Evolutionary conservation across 2,329 filamentous ascomycete genomes (phyloP).

Genomic region (Aspergillus latus): DNA sequence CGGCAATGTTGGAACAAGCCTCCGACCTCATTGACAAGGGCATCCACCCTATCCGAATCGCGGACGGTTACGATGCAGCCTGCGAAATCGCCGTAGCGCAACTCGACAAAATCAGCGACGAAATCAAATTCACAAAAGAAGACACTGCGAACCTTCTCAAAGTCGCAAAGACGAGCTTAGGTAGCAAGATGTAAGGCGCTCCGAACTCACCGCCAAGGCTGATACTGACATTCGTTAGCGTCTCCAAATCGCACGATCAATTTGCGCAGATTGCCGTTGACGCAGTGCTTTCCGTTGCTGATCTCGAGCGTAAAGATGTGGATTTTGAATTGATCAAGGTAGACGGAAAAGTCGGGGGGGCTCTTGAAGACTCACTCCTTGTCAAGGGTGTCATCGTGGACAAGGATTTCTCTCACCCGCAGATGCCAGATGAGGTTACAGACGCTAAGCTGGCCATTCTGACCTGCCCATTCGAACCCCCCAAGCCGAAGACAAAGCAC

Average conservation of each 20-base stretch:
- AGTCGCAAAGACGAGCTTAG: slow-evolving; percentile 92
- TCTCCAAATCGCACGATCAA: slow-evolving; percentile 97
- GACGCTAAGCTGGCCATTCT: slow-evolving; percentile 97
- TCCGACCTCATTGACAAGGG: slow-evolving; percentile 99
- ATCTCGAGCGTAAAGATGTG: slow-evolving; percentile 93
- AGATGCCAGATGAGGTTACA: slow-evolving; percentile 94
- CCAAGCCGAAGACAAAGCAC: slow-evolving; percentile 99
- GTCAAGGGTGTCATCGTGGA: slow-evolving; percentile 98
- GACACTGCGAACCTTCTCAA: slow-evolving; percentile 85
- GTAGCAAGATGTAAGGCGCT: slow-evolving; percentile 76
- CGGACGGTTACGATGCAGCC: slow-evolving; percentile 95
- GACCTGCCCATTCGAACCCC: slow-evolving; percentile 96
- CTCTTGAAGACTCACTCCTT: slow-evolving; percentile 87
- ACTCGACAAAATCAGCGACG: slow-evolving; percentile 89
- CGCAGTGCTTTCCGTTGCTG: slow-evolving; percentile 92
- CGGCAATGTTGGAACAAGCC: slow-evolving; percentile 91
- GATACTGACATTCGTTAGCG: slow-evolving; percentile 45
- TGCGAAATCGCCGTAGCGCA: slow-evolving; percentile 95
- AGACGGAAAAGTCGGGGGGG: slow-evolving; percentile 93
- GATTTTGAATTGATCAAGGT: slow-evolving; percentile 99
- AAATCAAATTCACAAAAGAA: slow-evolving; percentile 77
- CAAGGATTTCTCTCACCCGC: slow-evolving; percentile 99
- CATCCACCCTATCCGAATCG: slow-evolving; percentile 97
- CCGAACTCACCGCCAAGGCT: not conserved
- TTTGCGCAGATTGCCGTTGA: slow-evolving; percentile 97